Evolutionary conservation across 148 eudicot genomes (phyloP), one percentile per base, ranked within the genome.

Genomic region (Rhododendron ovatum): DNA sequence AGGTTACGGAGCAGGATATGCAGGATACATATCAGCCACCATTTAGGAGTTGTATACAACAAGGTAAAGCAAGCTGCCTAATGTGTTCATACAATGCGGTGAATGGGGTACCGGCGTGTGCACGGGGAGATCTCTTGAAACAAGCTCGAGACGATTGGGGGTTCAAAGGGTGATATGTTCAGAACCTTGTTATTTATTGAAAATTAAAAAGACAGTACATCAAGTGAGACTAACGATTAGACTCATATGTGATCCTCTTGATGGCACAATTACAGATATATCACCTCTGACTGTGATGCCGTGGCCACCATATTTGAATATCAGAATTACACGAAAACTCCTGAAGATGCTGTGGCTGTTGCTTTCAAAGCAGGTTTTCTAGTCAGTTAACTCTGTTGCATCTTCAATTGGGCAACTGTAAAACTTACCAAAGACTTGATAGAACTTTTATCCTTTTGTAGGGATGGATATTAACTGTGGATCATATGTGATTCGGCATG

Each of bases 31-130:
- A 93, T 89, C 92, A 93, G 85, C 95, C 95, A 47, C 98, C 99
- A 81, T 98, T 98, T 88, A 91, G 84, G 85, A 94, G 94, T 82
- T 98, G 99, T 85, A 88, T 98, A 78, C 89, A 93, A 86, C 89
- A 92, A 86, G 99, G 98, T 81, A 94, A 92, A 89, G 99, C 99
- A 55, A 98, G 98, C 89, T 98, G 99, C 89, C 91, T 98, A 87
- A 98, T 98, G 99, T 98, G 99, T 82, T 93, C 98, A 50, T 98
- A 98, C 92, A 98, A 98, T 89, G 86, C 92, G n/a, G 91, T 98
- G 59, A 92, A 98, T 80, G 99, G 99, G 3, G 78, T 98, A 83
- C 99, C 99, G 39, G 98, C 94, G 14, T 98, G 99, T 88, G 96
- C 98, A 53, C 83, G 81, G 22, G 82, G 88, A 50, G 93, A 94